Conservation (phyloP, 768 basidiomycete species). For the Clathrus columnatus region DNA sequence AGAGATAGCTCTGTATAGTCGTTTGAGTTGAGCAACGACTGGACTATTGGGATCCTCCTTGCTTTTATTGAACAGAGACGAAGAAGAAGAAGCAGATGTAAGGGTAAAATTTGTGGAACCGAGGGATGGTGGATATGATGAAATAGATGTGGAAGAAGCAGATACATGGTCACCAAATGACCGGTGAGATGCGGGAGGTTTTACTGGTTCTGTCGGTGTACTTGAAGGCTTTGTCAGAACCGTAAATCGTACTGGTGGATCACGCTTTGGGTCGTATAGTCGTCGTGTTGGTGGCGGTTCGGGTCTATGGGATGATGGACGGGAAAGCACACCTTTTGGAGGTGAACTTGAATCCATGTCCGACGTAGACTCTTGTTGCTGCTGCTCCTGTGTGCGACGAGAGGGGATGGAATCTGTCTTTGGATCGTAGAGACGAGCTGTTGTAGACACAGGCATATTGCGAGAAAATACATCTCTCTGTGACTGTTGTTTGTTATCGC, state of each 20-base stretch:
- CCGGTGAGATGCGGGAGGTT: constrained; percentile 46
- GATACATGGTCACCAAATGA: constrained; percentile 66
- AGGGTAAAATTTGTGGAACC: constrained; percentile 17
- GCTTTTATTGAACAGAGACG: constrained; percentile 54
- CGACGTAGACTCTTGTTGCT: constrained; percentile 45
- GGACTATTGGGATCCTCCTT: constrained; percentile 45
- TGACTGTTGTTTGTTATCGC: constrained; percentile 43
- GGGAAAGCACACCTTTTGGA: constrained; percentile 21
- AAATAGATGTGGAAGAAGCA: constrained; percentile 64
- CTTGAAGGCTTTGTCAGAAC: constrained; percentile 44
- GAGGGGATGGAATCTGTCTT: constrained; percentile 54
- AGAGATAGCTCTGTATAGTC: constrained; percentile 75
- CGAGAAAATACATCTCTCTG: constrained; percentile 60
- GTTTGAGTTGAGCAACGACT: constrained; percentile 68
- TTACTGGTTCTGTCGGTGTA: constrained; percentile 21
- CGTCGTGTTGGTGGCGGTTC: constrained; percentile 32
- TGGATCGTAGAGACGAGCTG: constrained; percentile 59
- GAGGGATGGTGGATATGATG: constrained; percentile 33
- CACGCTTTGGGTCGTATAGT: constrained; percentile 82
- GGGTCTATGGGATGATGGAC: constrained; percentile 28
- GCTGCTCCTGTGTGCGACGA: constrained; percentile 47
- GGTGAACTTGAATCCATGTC: constrained; percentile 45
- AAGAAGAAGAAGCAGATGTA: constrained; percentile 32
- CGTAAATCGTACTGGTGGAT: constrained; percentile 84
- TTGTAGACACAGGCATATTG: constrained; percentile 46